Conservation (phyloP, 2,329 filamentous ascomycete genomes). For the Ceratocystis smalleyi region DNA sequence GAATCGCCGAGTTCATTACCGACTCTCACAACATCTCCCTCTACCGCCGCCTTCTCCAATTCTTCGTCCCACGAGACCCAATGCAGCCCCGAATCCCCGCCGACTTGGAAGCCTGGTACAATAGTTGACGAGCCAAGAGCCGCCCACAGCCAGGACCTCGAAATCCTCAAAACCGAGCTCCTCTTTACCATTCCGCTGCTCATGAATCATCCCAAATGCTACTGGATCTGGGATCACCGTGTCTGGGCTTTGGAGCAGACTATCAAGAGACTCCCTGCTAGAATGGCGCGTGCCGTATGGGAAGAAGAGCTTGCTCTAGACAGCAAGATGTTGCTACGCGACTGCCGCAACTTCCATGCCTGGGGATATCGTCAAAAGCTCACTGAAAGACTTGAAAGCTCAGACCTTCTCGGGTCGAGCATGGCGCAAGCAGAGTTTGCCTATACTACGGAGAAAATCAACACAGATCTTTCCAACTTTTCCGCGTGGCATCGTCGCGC, state of each 20-base stretch:
- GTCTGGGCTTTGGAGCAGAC: conserved; percentile 67
- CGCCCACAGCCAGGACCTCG: conserved; percentile 22
- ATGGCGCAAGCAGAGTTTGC: conserved; percentile 69
- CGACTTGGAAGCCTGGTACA: conserved; percentile 40
- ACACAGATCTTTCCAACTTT: conserved; percentile 78
- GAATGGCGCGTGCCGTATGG: conserved; percentile 55
- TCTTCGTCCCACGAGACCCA: conserved; percentile 38
- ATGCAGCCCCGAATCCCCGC: conserved; percentile 32
- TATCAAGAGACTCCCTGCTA: conserved; percentile 43
- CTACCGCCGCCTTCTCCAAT: conserved; percentile 42
- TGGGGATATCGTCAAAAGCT: conserved; percentile 82
- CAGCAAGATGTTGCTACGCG: conserved; percentile 72
- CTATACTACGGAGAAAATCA: conserved; percentile 83
- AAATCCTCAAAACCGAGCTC: conserved; percentile 57
- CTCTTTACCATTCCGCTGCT: conserved; percentile 72
- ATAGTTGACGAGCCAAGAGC: conserved; percentile 29
- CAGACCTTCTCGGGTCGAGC: conserved; percentile 36
- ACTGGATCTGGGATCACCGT: conserved; percentile 98
- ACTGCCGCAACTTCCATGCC: conserved; percentile 88
- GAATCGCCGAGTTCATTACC: conserved; percentile 38
- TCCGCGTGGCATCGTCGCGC: conserved; percentile 91
- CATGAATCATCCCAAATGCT: conserved; percentile 82
- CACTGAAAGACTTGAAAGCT: conserved; percentile 56
- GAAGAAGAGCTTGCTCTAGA: conserved; percentile 67
- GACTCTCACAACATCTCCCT: conserved; percentile 44